These are phyloP conservation scores for Mycosarcoma maydis DNA, from an alignment of 1,284 basidiomycete genomes.

Conservation along the genomic window DNA sequence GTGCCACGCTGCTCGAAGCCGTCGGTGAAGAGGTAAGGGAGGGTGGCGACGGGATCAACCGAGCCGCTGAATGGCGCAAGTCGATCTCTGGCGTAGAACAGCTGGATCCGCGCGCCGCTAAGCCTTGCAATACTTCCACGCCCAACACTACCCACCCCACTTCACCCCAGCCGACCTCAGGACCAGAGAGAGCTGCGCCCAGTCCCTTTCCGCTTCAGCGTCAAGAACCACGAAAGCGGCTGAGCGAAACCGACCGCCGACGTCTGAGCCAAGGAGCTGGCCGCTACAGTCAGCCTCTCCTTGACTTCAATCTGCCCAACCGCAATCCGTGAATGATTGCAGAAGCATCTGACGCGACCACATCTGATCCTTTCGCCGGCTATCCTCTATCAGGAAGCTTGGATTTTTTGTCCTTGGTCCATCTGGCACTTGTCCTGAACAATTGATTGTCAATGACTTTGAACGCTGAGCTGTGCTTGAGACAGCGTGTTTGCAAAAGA, in stretches of 20 bases:
- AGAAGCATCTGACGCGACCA: no score
- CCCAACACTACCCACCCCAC: constrained; percentile 28
- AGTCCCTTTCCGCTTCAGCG: constrained; percentile 31
- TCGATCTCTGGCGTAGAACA: constrained; percentile 35
- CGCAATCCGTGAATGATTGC: constrained; percentile 4
- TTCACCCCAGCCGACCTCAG: constrained; percentile 17
- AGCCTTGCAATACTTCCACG: constrained; percentile 12
- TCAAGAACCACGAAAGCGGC: constrained; percentile 11
- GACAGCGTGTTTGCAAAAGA: no score
- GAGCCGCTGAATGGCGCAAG: constrained; percentile 42
- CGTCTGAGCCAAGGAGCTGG: constrained; percentile 49
- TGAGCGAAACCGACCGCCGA: constrained; percentile 45
- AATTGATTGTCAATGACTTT: neutral
- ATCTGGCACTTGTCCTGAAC: constrained; percentile 5
- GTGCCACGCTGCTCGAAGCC: constrained; percentile 34
- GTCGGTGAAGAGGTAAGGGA: constrained; percentile 32
- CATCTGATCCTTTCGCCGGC: no score
- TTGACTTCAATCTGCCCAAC: constrained; percentile 36
- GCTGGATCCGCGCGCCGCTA: constrained; percentile 25
- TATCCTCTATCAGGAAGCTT: no score
- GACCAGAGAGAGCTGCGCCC: neutral
- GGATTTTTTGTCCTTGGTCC: no score
- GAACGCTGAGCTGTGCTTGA: no score
- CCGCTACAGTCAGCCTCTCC: constrained; percentile 36
- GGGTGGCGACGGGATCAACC: constrained; percentile 4